These are phyloP conservation scores for Candida xiaguanensis DNA, from an alignment of 805 yeast genomes.

Conservation along the genomic window DNA sequence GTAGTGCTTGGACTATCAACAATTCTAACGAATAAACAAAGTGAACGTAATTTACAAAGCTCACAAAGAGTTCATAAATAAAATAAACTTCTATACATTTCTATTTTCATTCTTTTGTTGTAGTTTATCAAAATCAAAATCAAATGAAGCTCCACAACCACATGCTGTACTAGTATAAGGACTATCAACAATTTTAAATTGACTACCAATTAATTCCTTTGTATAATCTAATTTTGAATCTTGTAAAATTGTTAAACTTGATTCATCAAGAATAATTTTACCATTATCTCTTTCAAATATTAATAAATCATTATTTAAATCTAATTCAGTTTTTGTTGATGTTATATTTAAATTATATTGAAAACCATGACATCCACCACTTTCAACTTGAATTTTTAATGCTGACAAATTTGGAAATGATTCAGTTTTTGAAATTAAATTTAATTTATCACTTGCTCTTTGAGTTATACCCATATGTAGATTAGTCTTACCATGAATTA, in stretches of 20 bases:
- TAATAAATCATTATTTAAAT: conserved; percentile 28
- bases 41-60: no score
- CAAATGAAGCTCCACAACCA: conserved; percentile 47
- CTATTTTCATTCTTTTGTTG: conserved; percentile 3
- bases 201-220: conserved; percentile 90
- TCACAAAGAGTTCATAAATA: no score
- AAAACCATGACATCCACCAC: conserved; percentile 98
- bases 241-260: conserved; percentile 74
- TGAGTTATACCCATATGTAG: conserved; percentile 45
- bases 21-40: no score
- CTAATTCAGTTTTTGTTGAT: conserved; percentile 34
- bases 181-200: conserved; percentile 85
- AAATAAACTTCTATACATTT: no score
- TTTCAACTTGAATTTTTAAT: conserved; percentile 73
- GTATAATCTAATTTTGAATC: conserved; percentile 86
- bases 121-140: conserved; percentile 39
- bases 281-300: conserved; percentile 58
- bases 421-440: conserved; percentile 49
- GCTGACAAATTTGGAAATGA: conserved; percentile 53
- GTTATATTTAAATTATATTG: conserved; percentile 77
- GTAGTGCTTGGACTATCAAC: conserved; percentile 75
- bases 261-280: conserved; percentile 71
- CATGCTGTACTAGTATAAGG: conserved; percentile 68
- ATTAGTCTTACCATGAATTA: conserved; percentile 33
- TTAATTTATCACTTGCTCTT: conserved; percentile 50